Evolutionary conservation across 2,329 filamentous ascomycete species (phyloP).

Genomic region (Pyrenophora graminea): DNA sequence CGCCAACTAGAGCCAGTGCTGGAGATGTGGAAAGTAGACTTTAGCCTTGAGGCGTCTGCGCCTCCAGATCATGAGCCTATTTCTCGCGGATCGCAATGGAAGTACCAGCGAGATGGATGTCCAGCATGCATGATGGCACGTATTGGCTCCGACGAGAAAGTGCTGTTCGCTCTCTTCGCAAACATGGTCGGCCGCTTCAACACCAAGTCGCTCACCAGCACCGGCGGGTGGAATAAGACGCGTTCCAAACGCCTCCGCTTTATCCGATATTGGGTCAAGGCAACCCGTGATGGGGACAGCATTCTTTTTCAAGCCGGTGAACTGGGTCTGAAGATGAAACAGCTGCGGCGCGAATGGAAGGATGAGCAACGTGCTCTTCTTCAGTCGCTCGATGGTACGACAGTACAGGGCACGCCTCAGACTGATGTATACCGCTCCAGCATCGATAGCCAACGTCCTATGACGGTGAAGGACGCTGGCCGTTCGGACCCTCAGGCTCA

Average conservation of each 20-base stretch:
- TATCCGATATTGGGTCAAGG: conserved; percentile 31
- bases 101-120: conserved; percentile 29
- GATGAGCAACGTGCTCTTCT: background rate
- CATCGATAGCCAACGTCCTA: background rate
- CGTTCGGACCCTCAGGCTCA: background rate
- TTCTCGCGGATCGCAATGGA: conserved; percentile 20
- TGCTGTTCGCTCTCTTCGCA: conserved; percentile 32
- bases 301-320: conserved; percentile 22
- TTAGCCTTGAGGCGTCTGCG: conserved; percentile 13
- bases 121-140: conserved; percentile 38
- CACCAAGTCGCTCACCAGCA: conserved; percentile 1
- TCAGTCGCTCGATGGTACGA: background rate
- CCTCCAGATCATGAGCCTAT: conserved; percentile 27
- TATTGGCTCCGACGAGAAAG: conserved; percentile 30
- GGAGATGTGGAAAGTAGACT: conserved; percentile 32
- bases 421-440: background rate
- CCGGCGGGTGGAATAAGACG: conserved; percentile 13
- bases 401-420: background rate
- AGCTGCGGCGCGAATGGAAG: conserved; percentile 13
- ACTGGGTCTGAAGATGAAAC: conserved; percentile 28
- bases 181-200: conserved; percentile 30
- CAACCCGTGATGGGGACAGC: conserved; percentile 9
- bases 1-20: conserved; percentile 38
- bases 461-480: background rate
- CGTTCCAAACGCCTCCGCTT: conserved; percentile 28